Evolutionary conservation across 2,329 filamentous ascomycete species (phyloP).

Genomic region (Microthyrium microscopicum): DNA sequence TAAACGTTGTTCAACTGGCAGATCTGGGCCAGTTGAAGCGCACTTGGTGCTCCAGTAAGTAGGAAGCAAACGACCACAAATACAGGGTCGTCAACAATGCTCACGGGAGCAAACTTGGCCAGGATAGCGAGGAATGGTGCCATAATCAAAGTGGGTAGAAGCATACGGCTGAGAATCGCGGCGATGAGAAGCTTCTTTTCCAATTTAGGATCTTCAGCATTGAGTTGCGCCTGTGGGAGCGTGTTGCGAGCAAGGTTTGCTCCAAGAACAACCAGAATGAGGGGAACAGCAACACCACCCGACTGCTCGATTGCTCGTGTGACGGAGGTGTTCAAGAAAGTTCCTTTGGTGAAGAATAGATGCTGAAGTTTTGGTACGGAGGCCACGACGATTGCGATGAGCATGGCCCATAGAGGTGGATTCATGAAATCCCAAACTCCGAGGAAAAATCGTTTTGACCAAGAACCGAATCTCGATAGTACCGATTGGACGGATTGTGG

Average conservation of each 20-base stretch:
- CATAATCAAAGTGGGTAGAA: constrained; percentile 84
- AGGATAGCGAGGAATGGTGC: constrained; percentile 71
- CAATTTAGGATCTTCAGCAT: constrained; percentile 51
- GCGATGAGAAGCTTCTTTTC: constrained; percentile 71
- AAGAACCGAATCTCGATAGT: constrained; percentile 36
- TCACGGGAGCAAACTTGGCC: constrained; percentile 81
- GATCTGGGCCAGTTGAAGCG: constrained; percentile 89
- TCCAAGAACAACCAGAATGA: constrained; percentile 89
- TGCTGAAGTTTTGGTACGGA: constrained; percentile 69
- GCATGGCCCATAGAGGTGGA: constrained; percentile 93
- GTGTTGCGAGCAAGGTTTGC: constrained; percentile 91
- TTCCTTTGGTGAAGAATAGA: constrained; percentile 75
- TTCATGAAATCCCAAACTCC: constrained; percentile 87
- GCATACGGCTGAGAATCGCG: constrained; percentile 74
- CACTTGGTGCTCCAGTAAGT: constrained; percentile 82
- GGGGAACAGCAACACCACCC: constrained; percentile 78
- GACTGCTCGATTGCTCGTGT: constrained; percentile 74
- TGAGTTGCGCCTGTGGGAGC: constrained; percentile 46
- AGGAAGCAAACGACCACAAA: constrained; percentile 97
- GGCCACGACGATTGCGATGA: constrained; percentile 76
- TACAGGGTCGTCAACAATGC: constrained; percentile 92
- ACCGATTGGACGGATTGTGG: constrained; percentile 30
- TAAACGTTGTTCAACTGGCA: constrained; percentile 97
- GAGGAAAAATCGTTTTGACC: too few species aligned
- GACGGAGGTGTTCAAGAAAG: constrained; percentile 83